These are phyloP conservation scores for Danielia reshetovae DNA, from an alignment of 805 yeast species.

Conservation along the genomic window DNA sequence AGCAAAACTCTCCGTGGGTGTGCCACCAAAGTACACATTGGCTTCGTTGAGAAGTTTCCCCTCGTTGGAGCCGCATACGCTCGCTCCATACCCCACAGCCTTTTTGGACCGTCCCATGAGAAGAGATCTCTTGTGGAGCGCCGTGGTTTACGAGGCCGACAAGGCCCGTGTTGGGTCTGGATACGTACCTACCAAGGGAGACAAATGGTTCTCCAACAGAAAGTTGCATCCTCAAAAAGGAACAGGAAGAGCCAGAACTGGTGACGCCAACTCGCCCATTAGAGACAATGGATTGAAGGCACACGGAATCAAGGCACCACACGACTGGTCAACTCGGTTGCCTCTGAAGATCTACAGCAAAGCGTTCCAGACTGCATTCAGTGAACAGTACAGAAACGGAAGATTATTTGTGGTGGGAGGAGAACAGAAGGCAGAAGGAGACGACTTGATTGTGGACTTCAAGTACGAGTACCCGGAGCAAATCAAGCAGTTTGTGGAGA, in stretches of 20 bases:
- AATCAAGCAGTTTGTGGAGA: slow-evolving; percentile 46
- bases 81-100: slow-evolving; percentile 72
- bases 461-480: slow-evolving; percentile 40
- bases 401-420: slow-evolving; percentile 68
- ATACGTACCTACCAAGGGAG: slow-evolving; percentile 81
- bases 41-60: slow-evolving; percentile 84
- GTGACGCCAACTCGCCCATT: slow-evolving; percentile 93
- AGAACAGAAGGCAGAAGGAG: slow-evolving; percentile 23
- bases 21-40: slow-evolving; percentile 68
- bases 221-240: slow-evolving; percentile 91
- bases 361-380: slow-evolving; percentile 80
- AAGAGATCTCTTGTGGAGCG: slow-evolving; percentile 91
- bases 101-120: slow-evolving; percentile 74
- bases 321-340: slow-evolving; percentile 76
- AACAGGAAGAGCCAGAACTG: slow-evolving; percentile 90
- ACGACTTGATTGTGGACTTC: slow-evolving; percentile 29
- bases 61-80: slow-evolving; percentile 76
- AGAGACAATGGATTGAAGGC: slow-evolving; percentile 89
- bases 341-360: slow-evolving; percentile 67
- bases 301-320: slow-evolving; percentile 84
- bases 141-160: slow-evolving; percentile 90
- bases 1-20: slow-evolving; percentile 13
- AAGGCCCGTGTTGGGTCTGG: slow-evolving; percentile 84
- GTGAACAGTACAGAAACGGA: slow-evolving; percentile 76
- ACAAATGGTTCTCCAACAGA: slow-evolving; percentile 77